Base-by-base conservation (phyloP, 2,329 filamentous ascomycete species). In the Penicillium sp. region DNA sequence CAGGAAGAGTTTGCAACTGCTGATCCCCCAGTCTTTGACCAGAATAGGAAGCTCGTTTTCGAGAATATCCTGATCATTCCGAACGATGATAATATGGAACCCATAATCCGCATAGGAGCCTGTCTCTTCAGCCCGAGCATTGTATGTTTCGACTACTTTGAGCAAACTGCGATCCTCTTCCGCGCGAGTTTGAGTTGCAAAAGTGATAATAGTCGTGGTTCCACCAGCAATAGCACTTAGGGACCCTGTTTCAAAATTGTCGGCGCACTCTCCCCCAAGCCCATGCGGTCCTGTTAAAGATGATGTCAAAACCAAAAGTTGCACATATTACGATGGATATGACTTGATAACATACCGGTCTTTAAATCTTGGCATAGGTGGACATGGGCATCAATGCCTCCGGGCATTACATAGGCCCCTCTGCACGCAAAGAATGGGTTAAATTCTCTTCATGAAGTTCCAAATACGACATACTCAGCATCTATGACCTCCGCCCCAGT, bases 131-230 rank as follows among this genome's bases (percentile, higher is more conserved):
- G 81, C 75, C 16, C 74, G 69, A 4, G 62, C 62, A 49, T 81
- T 76, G 44, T 81, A 79, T n/a, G 74, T 70, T 42, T 73, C 65
- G 2, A 84, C 62, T 0, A 76, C 76, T 1, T 73, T 67, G 18
- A 78, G 65, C 2, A 83, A 64, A 1, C 73, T 77, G 5, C 27
- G 39, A 13, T 52, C 46, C 6, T 70, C 66, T 14, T 79, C 71
- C 1, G 66, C 57, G n/a, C 76, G 76, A 35, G 72, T 68, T 62
- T 84, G 81, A 4, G 77, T 75, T 0, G 81, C 82, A 64, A 86
- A 85, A 0, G 80, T 74, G 7, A 85, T 66, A 13, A 85, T 71
- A 0, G 82, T 84, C 0, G 82, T 85, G 4, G 77, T 84, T 33
- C 50, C 50, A 4, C 50, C 50, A 7, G 50, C 50, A 8, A 43